phyloP scores from a whole-genome alignment of 163 green algal genomes.

The Scenedesmus sp. region DNA sequence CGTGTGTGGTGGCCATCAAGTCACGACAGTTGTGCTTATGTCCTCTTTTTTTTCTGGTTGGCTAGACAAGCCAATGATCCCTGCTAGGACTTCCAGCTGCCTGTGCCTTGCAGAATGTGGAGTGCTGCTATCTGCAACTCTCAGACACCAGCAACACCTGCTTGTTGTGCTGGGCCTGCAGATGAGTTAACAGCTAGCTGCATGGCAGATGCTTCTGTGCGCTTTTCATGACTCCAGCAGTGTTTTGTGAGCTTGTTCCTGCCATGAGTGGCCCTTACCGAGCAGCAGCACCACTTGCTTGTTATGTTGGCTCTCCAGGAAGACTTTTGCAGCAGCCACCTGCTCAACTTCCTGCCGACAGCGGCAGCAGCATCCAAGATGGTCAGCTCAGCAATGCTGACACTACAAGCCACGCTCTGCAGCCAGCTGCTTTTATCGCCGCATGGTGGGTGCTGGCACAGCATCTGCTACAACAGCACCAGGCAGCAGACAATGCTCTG shows the following conservation, averaged over 20 bases:
- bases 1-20: too few relatives aligned
- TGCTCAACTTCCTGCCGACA: constrained; percentile 26
- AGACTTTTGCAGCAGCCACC: constrained; percentile 4
- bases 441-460: too few relatives aligned
- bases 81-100: neutral
- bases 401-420: too few relatives aligned
- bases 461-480: too few relatives aligned
- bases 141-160: neutral
- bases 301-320: neutral
- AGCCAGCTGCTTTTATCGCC: too few relatives aligned
- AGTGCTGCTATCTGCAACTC: neutral
- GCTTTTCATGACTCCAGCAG: neutral
- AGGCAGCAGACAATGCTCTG: too few relatives aligned
- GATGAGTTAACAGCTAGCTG: too few relatives aligned
- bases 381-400: neutral
- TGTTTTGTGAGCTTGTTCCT: neutral
- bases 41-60: too few relatives aligned
- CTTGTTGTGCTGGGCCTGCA: too few relatives aligned
- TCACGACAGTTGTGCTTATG: neutral
- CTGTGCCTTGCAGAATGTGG: neutral
- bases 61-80: too few relatives aligned
- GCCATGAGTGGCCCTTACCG: neutral
- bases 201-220: too few relatives aligned
- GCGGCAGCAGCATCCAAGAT: constrained; percentile 2
- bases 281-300: constrained; percentile 30